A percentile compares a stretch with the other conserved stretches of the same genome.
These are phyloP conservation scores for Stenogyne calaminthoides DNA, from an alignment of 305 asterid genomes.

Conservation along the genomic window DNA sequence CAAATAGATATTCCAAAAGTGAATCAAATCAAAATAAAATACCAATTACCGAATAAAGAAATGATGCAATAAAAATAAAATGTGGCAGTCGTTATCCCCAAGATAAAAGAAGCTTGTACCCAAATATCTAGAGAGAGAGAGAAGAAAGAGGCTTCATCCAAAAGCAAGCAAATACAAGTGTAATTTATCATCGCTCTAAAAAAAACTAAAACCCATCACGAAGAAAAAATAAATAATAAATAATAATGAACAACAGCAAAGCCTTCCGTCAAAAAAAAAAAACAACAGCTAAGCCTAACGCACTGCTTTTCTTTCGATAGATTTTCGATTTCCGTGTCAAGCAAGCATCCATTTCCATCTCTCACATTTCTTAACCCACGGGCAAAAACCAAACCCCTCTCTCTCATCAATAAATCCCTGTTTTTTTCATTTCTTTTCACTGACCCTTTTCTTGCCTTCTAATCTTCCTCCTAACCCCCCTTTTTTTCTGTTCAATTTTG, in stretches of 20 bases:
- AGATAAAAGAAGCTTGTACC: constrained; percentile 23
- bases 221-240: too few species aligned
- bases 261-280: not conserved
- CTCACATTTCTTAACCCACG: constrained; percentile 50
- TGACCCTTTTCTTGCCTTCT: constrained; percentile 57
- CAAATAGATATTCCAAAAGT: not conserved
- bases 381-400: constrained; percentile 49
- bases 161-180: constrained; percentile 36
- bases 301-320: constrained; percentile 26
- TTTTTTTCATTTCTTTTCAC: constrained; percentile 1
- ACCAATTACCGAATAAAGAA: not conserved
- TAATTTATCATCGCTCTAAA: constrained; percentile 26
- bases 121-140: constrained; percentile 4
- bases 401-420: constrained; percentile 25
- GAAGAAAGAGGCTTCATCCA: constrained; percentile 37
- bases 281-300: constrained; percentile 42
- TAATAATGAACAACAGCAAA: too few species aligned
- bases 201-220: too few species aligned
- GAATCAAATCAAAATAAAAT: not conserved
- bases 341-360: constrained; percentile 65
- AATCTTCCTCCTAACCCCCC: constrained; percentile 46
- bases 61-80: not conserved
- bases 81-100: constrained; percentile 27
- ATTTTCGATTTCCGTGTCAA: constrained; percentile 95
- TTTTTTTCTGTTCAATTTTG: not conserved